Conservation (phyloP, 108 stramenopile species). For the Cyclostephanos invisitatus region DNA sequence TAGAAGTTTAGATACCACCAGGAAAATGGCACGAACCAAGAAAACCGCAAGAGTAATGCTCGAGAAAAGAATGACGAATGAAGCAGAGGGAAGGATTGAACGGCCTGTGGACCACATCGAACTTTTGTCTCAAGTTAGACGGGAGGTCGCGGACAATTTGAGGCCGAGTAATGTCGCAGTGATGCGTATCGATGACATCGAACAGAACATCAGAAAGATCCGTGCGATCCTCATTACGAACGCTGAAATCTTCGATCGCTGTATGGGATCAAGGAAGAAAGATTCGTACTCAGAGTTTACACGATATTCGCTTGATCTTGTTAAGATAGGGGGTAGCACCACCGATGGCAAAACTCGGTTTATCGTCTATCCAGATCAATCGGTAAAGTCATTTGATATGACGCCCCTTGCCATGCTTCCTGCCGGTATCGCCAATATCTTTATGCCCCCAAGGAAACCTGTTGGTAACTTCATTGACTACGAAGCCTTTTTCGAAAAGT, state of each 20-base stretch:
- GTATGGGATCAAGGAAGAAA: constrained; percentile 14
- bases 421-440: background rate
- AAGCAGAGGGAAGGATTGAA: background rate
- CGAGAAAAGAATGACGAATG: background rate
- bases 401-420: constrained; percentile 8
- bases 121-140: background rate
- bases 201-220: constrained; percentile 31
- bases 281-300: background rate
- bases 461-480: constrained; percentile 31
- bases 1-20: too few relatives aligned
- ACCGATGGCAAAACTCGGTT: too few relatives aligned
- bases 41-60: constrained; percentile 1
- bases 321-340: too few relatives aligned
- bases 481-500: constrained; percentile 24
- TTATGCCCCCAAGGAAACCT: background rate
- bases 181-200: background rate
- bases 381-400: constrained; percentile 5
- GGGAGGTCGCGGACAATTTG: background rate
- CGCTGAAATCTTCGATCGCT: constrained; percentile 33
- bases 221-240: constrained; percentile 34
- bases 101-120: background rate
- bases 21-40: too few relatives aligned
- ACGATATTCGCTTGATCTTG: constrained; percentile 7
- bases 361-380: constrained; percentile 6
- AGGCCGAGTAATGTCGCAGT: background rate